Conservation (phyloP, 129 eudicot genomes). For the Saposhnikovia divaricata region DNA sequence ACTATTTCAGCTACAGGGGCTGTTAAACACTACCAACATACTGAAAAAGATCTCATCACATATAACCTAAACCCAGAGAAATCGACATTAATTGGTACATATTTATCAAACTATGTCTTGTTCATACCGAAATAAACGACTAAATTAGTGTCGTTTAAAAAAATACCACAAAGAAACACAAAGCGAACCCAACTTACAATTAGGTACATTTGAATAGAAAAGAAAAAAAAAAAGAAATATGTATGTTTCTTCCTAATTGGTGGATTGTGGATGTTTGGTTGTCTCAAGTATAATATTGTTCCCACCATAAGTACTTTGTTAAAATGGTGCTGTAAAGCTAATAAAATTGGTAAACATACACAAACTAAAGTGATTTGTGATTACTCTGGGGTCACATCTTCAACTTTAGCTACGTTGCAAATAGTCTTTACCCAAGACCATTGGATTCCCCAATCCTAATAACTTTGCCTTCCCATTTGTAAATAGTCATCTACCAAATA, state of each 20-base stretch:
- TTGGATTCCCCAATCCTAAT: background rate
- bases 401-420: background rate
- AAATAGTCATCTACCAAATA: background rate
- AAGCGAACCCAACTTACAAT: background rate
- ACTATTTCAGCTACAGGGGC: background rate
- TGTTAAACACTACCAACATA: background rate
- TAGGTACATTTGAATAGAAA: background rate
- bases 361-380: background rate
- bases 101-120: background rate
- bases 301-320: background rate
- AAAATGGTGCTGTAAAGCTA: background rate
- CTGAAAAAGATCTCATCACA: background rate
- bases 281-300: background rate
- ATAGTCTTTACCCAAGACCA: background rate
- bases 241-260: background rate
- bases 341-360: background rate
- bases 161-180: background rate
- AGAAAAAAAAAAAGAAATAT: background rate
- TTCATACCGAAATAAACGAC: background rate
- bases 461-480: background rate
- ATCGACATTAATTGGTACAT: background rate
- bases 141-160: background rate
- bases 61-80: background rate
- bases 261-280: background rate
- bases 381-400: background rate